These are phyloP conservation scores for Rutidosis leptorrhynchoides DNA, from an alignment of 129 eudicot genomes.

Conservation along the genomic window DNA sequence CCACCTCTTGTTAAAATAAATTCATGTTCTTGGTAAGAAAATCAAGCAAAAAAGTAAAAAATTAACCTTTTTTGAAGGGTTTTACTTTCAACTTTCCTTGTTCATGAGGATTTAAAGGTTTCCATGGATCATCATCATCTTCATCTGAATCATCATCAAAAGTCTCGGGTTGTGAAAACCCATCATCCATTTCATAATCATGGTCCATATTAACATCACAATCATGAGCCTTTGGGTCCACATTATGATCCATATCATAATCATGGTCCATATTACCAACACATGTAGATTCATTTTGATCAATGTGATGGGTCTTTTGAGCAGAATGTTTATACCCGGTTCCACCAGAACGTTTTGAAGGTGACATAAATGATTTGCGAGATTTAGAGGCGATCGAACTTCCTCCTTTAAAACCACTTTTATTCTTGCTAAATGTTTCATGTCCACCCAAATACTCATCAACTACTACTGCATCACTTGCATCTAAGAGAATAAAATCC, in stretches of 20 bases:
- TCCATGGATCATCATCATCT: constrained; percentile 81
- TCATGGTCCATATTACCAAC: no score
- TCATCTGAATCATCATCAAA: constrained; percentile 53
- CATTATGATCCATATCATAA: constrained; percentile 30
- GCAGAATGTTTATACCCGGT: constrained; percentile 42
- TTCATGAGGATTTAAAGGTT: constrained; percentile 94
- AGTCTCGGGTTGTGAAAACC: constrained; percentile 45
- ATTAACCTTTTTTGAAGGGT: constrained; percentile 75
- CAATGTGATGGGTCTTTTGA: constrained; percentile 41
- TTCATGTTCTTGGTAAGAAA: neutral
- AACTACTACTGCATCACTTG: constrained; percentile 73
- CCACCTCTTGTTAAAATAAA: neutral
- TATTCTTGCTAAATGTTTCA: constrained; percentile 37
- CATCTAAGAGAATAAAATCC: constrained; percentile 78
- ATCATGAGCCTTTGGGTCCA: constrained; percentile 33
- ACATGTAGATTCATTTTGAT: constrained; percentile 33
- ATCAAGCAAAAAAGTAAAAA: constrained; percentile 6
- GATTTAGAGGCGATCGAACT: constrained; percentile 59
- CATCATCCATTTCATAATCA: constrained; percentile 57
- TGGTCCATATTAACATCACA: constrained; percentile 31
- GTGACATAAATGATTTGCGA: constrained; percentile 62
- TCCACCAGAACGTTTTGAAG: constrained; percentile 57
- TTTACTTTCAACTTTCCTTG: constrained; percentile 80
- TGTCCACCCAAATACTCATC: constrained; percentile 48
- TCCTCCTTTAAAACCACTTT: constrained; percentile 40